Conservation (phyloP, 345 rosid genomes). For the Barbarea vulgaris region DNA sequence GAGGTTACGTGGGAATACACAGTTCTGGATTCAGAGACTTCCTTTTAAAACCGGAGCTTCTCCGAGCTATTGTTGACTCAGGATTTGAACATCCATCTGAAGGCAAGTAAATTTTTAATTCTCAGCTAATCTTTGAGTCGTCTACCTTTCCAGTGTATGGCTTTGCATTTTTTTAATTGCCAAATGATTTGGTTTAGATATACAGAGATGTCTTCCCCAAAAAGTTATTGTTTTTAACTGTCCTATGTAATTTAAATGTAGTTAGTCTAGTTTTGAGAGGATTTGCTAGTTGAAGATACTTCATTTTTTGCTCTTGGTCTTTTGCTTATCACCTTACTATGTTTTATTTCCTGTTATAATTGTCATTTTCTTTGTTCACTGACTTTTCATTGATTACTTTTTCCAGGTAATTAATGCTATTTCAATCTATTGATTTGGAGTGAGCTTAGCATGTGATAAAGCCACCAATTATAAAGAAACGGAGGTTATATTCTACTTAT, state of each 20-base stretch:
- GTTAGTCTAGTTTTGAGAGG: background rate
- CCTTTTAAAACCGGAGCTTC: slow-evolving; percentile 98
- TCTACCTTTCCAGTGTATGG: background rate
- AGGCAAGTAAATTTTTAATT: slow-evolving; percentile 49
- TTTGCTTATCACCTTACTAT: background rate
- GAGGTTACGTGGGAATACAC: slow-evolving; percentile 99
- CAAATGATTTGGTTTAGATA: background rate
- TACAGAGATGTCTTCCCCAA: background rate
- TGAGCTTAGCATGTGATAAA: slow-evolving; percentile 62
- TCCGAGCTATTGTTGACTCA: slow-evolving; percentile 93
- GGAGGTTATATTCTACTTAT: slow-evolving; percentile 78
- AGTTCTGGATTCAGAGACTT: slow-evolving; percentile 99
- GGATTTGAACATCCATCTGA: slow-evolving; percentile 99
- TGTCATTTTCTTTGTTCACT: background rate
- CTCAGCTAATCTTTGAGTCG: background rate
- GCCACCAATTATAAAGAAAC: slow-evolving; percentile 64
- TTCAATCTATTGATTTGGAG: slow-evolving; percentile 63
- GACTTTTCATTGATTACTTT: background rate
- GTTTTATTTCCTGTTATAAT: background rate
- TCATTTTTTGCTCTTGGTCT: background rate
- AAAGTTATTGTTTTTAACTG: background rate
- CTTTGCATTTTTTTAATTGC: background rate
- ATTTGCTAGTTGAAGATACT: background rate
- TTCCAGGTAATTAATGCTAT: slow-evolving; percentile 26
- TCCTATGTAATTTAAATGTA: background rate